Base-by-base conservation (phyloP, 495 filamentous ascomycete genomes). In the Xylaria telfairii region DNA sequence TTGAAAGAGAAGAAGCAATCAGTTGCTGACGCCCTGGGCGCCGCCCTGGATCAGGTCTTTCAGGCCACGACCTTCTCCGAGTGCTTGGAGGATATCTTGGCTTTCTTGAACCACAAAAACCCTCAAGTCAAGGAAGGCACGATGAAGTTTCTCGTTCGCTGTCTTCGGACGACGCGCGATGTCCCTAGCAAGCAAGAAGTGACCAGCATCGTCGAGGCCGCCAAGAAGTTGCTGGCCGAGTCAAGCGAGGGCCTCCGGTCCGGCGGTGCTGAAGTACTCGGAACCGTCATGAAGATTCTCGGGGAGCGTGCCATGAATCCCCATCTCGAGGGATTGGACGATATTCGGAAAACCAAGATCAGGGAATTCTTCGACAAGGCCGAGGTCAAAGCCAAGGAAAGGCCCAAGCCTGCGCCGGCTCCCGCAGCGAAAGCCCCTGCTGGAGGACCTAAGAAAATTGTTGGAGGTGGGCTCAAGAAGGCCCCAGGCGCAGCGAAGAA, bases 281-380 rank as follows among this genome's bases (percentile, higher is more conserved):
- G 96, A 71, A 97, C 94, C 0, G 79, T 99, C 72, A 98, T 98
- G 96, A 98, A 98, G 85, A 98, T 99, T 59, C 91, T 98, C 84
- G 95, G 96, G 53, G 96, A 99, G 77, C 88, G 96, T 49, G 91
- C 91, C n/a, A 99, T 98, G 96, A 92, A 91, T 53, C 92, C 93
- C 8, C 93, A 96, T 77, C 82, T 99, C n/a, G 95, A 98, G 72
- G 94, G 93, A 0, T 83, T 99, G 19, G 96, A 99, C 76, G 96
- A 99, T 30, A 97, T 98, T 67, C 88, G 94, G 66, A 98, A 97
- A 83, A 91, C 88, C 28, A 99, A 98, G 82, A 92, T 98, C 78
- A 98, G 97, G 81, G 96, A 98, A 78, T 98, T 90, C 80, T 95
- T 89, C 76, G 95, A 97, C 37, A 89, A 89, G 1, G 96, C 96